phyloP scores from a whole-genome alignment of 306 rosid species.

The Vigna nakashimae region DNA sequence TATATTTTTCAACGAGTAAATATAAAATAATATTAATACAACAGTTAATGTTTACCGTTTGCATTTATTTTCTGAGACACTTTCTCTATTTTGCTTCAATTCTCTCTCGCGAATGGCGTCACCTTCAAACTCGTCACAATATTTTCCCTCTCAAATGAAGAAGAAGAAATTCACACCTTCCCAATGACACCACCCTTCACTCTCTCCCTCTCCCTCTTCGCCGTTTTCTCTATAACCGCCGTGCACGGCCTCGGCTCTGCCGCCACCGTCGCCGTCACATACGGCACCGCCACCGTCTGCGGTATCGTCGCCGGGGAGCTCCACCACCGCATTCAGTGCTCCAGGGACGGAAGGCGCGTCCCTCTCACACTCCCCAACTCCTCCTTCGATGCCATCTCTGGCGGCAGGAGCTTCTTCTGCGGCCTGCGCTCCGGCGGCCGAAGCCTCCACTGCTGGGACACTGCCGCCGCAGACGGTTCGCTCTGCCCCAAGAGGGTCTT shows the following conservation, averaged over 20 bases:
- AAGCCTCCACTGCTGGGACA: constrained; percentile 59
- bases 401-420: constrained; percentile 61
- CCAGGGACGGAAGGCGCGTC: constrained; percentile 10
- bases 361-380: constrained; percentile 41
- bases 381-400: constrained; percentile 52
- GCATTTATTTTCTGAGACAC: not conserved
- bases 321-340: constrained; percentile 46
- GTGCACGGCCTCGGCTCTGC: constrained; percentile 47
- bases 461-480: not conserved
- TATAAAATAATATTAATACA: not conserved
- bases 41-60: not conserved
- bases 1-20: too few species aligned
- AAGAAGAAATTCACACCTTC: constrained; percentile 27
- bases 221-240: constrained; percentile 33
- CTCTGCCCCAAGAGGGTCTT: constrained; percentile 41
- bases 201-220: constrained; percentile 11
- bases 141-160: constrained; percentile 49
- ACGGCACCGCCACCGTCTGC: constrained; percentile 50
- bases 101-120: not conserved
- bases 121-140: constrained; percentile 14
- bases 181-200: constrained; percentile 42
- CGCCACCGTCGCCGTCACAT: constrained; percentile 52
- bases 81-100: not conserved
- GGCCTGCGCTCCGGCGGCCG: constrained; percentile 51
- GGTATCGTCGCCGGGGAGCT: constrained; percentile 48